Conservation (phyloP, 768 basidiomycete species). For the Atractiella rhizophila region DNA sequence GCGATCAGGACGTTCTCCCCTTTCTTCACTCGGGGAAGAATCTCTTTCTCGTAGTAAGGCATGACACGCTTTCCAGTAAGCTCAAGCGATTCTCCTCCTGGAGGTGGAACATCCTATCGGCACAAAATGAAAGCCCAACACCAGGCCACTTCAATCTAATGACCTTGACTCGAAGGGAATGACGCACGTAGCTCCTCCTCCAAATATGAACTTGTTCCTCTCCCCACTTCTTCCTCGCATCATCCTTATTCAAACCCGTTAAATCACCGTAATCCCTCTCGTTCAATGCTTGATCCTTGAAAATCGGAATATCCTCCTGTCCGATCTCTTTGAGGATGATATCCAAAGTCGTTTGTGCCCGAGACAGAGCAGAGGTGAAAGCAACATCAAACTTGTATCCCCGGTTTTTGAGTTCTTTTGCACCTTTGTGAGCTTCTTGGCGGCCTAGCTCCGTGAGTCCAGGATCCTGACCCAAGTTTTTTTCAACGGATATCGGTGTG, state of each 20-base stretch:
- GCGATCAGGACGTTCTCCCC: constrained; percentile 18
- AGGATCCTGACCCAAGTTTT: no score
- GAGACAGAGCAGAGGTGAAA: constrained; percentile 15
- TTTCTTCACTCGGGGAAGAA: constrained; percentile 11
- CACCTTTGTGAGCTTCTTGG: constrained; percentile 12
- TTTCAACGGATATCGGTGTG: no score
- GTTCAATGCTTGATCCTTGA: constrained; percentile 16
- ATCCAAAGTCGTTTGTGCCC: constrained; percentile 16
- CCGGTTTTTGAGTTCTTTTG: constrained; percentile 9
- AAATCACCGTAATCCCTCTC: constrained; percentile 8
- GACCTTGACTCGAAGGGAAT: neutral
- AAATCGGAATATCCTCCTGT: constrained; percentile 10
- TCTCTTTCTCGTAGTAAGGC: constrained; percentile 17
- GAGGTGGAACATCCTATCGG: constrained; percentile 16
- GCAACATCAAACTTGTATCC: constrained; percentile 14
- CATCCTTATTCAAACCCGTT: neutral
- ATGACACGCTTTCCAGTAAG: constrained; percentile 15
- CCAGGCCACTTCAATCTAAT: neutral
- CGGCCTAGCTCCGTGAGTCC: constrained; percentile 14
- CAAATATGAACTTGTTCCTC: constrained; percentile 14
- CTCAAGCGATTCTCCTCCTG: constrained; percentile 17
- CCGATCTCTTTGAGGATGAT: constrained; percentile 19
- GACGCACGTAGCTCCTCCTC: constrained; percentile 10
- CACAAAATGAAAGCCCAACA: no score
- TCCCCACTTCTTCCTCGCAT: neutral